Evolutionary conservation across 1,284 basidiomycete species (phyloP).

Genomic region (Ceratobasidium sp.): DNA sequence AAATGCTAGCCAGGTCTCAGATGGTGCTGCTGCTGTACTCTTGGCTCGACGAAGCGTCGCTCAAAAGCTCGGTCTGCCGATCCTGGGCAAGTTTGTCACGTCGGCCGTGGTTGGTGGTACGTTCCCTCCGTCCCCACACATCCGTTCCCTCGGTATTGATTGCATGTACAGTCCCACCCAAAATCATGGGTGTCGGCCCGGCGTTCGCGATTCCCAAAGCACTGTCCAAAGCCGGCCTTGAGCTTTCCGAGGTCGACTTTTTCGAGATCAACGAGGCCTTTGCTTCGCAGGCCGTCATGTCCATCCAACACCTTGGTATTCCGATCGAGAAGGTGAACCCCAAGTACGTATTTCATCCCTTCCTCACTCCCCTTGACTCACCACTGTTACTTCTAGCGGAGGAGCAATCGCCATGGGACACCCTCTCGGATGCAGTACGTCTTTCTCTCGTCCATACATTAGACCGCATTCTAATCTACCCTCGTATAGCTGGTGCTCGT

Average conservation of each 20-base stretch:
- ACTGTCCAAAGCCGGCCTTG: slow-evolving; percentile 76
- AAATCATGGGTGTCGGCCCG: slow-evolving; percentile 70
- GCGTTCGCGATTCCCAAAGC: slow-evolving; percentile 90
- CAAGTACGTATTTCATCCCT: slow-evolving; percentile 49
- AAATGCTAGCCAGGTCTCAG: slow-evolving; percentile 95
- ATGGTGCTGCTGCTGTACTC: slow-evolving; percentile 95
- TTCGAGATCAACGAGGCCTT: slow-evolving; percentile 97
- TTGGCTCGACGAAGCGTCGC: slow-evolving; percentile 87
- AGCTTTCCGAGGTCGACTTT: slow-evolving; percentile 83
- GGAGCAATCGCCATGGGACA: slow-evolving; percentile 92
- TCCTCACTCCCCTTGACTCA: slow-evolving; percentile 4
- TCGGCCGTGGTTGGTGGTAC: slow-evolving; percentile 75
- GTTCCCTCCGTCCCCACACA: slow-evolving; percentile 14
- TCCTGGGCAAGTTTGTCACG: slow-evolving; percentile 90
- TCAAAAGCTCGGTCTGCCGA: slow-evolving; percentile 86
- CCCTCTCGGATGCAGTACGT: slow-evolving; percentile 79
- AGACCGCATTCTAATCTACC: neutral
- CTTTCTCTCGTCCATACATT: too few species aligned
- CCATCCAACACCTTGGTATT: slow-evolving; percentile 76
- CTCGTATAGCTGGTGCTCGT: slow-evolving; percentile 75
- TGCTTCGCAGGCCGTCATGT: slow-evolving; percentile 82
- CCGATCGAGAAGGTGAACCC: slow-evolving; percentile 84
- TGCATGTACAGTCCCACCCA: slow-evolving; percentile 40
- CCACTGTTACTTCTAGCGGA: slow-evolving; percentile 54
- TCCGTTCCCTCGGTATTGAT: neutral